Conservation (phyloP, 208 protist genomes). For the Entamoeba nuttalli region DNA sequence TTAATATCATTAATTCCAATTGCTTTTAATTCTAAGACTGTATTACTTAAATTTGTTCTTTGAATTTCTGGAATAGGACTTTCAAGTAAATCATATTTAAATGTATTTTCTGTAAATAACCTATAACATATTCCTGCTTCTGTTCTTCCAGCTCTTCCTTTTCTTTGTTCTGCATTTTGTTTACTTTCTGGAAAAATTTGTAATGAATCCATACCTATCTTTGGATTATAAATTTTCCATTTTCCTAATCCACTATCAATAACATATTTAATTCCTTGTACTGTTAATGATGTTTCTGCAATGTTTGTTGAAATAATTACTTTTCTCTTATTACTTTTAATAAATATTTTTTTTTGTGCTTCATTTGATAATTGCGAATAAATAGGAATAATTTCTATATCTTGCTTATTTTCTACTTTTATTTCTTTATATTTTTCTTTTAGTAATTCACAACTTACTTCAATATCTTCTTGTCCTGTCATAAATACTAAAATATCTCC, state of each 20-base stretch:
- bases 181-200: slow-evolving; percentile 72
- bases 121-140: slow-evolving; percentile 87
- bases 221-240: slow-evolving; percentile 58
- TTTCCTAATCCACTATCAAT: slow-evolving; percentile 89
- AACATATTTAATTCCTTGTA: slow-evolving; percentile 79
- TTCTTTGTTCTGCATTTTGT: slow-evolving; percentile 87
- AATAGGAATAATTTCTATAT: slow-evolving; percentile 54
- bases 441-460: slow-evolving; percentile 52
- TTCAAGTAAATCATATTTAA: slow-evolving; percentile 70
- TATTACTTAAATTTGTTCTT: slow-evolving; percentile 82
- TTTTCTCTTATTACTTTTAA: slow-evolving; percentile 60
- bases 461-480: slow-evolving; percentile 96
- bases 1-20: slow-evolving; percentile 81
- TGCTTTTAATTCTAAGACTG: slow-evolving; percentile 74
- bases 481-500: slow-evolving; percentile 99
- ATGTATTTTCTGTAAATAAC: slow-evolving; percentile 79
- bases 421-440: slow-evolving; percentile 6
- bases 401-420: neutral
- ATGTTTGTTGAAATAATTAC: slow-evolving; percentile 97
- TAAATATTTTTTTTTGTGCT: slow-evolving; percentile 68
- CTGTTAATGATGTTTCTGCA: slow-evolving; percentile 93
- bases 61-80: slow-evolving; percentile 87
- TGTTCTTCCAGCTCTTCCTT: slow-evolving; percentile 84
- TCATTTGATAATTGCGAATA: slow-evolving; percentile 71
- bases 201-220: slow-evolving; percentile 72